Base-by-base conservation (phyloP, 768 basidiomycete species). In the Tricholomella constricta region DNA sequence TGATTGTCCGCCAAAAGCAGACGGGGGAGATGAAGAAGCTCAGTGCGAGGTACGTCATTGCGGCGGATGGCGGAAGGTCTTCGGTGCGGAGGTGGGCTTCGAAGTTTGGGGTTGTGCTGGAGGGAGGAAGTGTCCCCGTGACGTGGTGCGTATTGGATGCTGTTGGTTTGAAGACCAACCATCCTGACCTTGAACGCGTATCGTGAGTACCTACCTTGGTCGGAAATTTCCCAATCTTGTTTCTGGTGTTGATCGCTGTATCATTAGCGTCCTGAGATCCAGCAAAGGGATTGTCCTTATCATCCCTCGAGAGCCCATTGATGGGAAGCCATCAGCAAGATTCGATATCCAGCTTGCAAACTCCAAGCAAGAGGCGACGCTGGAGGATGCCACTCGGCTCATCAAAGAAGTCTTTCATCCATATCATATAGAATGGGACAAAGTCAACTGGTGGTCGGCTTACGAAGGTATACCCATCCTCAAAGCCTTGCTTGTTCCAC, bases 281-380 rank as follows among this genome's bases (percentile, higher is more conserved):
- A 45, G 32, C 23, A 54, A 58, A 22, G 57, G 57, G 11, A 58
- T 58, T 17, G 57, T 58, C 17, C 52, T 58, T 17, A 41, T 58
- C 11, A 58, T 58, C 15, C 57, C 57, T 23, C 52, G 57, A 6
- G 57, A 58, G 47, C 57, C 57, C 3, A 58, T 58, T n/a, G 32
- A 58, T 43, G 57, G 57, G 32, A 58, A 58, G 43, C 57, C 57
- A n/a, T 54, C 57, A 22, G 57, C 57, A 10, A 58, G 57, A n/a
- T 58, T 58, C 15, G 57, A 58, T 46, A 58, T 58, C 20, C 57
- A 58, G n/a, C 52, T 58, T 29, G 52, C 52, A 20, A 54, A 58
- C 42, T 37, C 57, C 7, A 58, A 58, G 25, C 52, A 51, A 23
- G 52, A 58, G n/a, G 57, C 57, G 6, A 54, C 57, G 17, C 42